Evolutionary conservation across 179 eudicot species (phyloP).

Genomic region (Vitellaria paradoxa): DNA sequence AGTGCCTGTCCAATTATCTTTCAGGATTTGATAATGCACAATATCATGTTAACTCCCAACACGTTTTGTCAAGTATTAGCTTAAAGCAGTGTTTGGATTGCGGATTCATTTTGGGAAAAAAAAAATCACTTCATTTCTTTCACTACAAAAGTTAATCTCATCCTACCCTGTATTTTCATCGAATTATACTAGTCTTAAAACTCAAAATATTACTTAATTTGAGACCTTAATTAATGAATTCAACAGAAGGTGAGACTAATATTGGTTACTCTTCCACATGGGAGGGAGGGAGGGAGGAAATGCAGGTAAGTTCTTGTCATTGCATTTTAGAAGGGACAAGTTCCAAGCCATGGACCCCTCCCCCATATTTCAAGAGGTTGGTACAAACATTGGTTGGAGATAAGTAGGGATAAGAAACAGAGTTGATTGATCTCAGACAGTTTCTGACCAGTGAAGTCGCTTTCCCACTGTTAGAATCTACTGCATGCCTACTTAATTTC

Average conservation of each 20-base stretch:
- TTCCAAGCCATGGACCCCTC: neutral
- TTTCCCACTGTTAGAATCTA: neutral
- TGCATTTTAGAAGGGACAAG: neutral
- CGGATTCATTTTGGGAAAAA: too few species aligned
- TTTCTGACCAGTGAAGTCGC: conserved; percentile 8
- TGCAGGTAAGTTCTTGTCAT: neutral
- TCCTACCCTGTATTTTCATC: neutral
- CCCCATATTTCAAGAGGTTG: neutral
- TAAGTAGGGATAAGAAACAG: neutral
- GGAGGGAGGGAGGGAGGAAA: neutral
- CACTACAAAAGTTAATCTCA: neutral
- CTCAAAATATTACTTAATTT: neutral
- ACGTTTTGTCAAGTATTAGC: too few species aligned
- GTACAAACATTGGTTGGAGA: neutral
- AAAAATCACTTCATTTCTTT: too few species aligned
- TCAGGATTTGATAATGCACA: too few species aligned
- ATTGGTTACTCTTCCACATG: neutral
- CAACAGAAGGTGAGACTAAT: neutral
- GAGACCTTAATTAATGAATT: neutral
- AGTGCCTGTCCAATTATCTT: too few species aligned
- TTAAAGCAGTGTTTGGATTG: too few species aligned
- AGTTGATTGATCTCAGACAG: neutral
- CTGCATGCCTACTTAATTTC: neutral
- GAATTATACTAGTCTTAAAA: too few species aligned
- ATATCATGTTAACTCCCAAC: too few species aligned